A percentile compares a stretch with the other conserved stretches of the same genome.
phyloP scores from a whole-genome alignment of 2,329 filamentous ascomycete species.

The Fusarium napiforme region DNA sequence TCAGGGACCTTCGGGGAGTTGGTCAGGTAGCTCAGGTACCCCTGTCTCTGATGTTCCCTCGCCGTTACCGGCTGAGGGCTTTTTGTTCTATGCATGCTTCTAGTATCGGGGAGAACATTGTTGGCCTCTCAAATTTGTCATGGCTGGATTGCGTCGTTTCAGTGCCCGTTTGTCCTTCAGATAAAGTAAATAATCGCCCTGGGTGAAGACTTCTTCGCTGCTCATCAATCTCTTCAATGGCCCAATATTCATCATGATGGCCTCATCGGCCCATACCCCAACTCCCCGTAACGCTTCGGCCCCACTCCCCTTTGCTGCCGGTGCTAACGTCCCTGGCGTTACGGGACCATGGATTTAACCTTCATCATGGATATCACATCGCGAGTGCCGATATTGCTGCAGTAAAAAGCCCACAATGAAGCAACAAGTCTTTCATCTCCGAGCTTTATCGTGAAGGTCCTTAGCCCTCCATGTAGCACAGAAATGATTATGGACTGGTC shows the following conservation, averaged over 20 bases:
- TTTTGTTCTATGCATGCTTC: slow-evolving; percentile 24
- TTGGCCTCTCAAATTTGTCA: neutral
- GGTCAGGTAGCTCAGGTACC: neutral
- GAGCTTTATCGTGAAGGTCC: neutral
- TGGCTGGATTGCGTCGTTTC: neutral
- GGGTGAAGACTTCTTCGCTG: too few species aligned
- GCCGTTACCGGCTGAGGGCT: neutral
- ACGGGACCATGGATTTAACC: neutral
- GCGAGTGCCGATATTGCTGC: neutral
- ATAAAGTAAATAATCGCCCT: neutral
- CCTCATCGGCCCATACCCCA: slow-evolving; percentile 23
- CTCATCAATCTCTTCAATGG: neutral
- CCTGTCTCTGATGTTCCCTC: neutral
- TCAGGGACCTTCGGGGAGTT: slow-evolving; percentile 33
- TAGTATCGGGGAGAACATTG: slow-evolving; percentile 17
- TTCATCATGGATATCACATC: neutral
- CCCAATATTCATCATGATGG: slow-evolving; percentile 13
- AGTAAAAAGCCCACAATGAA: neutral
- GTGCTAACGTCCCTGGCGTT: slow-evolving; percentile 8
- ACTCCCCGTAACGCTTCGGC: slow-evolving; percentile 29
- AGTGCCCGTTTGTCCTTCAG: neutral
- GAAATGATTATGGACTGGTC: neutral
- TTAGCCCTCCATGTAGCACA: neutral
- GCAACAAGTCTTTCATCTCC: neutral
- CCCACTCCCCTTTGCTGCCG: slow-evolving; percentile 26